These are phyloP conservation scores for Colletotrichum caudatum DNA, from an alignment of 2,329 filamentous ascomycete genomes.

Conservation along the genomic window DNA sequence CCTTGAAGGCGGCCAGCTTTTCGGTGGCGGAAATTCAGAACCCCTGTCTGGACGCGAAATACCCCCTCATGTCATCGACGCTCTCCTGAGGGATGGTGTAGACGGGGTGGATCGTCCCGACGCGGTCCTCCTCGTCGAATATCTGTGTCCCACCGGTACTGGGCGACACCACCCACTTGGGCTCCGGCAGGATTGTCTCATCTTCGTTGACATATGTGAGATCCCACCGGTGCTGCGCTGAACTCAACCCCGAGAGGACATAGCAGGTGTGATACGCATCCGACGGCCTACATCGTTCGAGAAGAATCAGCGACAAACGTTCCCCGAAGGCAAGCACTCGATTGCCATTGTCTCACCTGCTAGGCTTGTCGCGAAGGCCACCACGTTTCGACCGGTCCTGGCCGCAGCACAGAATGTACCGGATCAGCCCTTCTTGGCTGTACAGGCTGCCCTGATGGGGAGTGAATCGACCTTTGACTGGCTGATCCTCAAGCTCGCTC, in stretches of 20 bases:
- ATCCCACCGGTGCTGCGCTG: conserved; percentile 78
- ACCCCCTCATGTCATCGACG: conserved; percentile 73
- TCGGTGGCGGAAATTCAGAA: conserved; percentile 56
- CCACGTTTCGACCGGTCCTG: conserved; percentile 79
- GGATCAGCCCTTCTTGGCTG: conserved; percentile 84
- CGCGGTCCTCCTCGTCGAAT: conserved; percentile 77
- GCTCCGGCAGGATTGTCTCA: conserved; percentile 50
- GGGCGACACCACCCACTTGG: conserved; percentile 62
- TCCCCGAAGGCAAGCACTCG: not conserved
- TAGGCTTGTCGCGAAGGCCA: conserved; percentile 92
- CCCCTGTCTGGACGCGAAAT: conserved; percentile 71
- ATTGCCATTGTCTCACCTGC: conserved; percentile 71
- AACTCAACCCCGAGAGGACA: conserved; percentile 86
- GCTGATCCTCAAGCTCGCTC: conserved; percentile 45
- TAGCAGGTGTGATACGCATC: conserved; percentile 97
- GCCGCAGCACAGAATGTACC: conserved; percentile 91
- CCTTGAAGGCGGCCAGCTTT: conserved; percentile 24
- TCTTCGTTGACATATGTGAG: conserved; percentile 51
- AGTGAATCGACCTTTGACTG: conserved; percentile 47
- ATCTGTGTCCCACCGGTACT: conserved; percentile 67
- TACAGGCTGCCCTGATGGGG: conserved; percentile 67
- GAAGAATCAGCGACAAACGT: conserved; percentile 13
- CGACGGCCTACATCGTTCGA: conserved; percentile 65
- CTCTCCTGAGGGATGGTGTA: conserved; percentile 83
- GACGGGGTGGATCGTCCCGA: conserved; percentile 82